These are phyloP conservation scores for Rhodotorula kratochvilovae DNA, from an alignment of 768 basidiomycete species.

Conservation along the genomic window DNA sequence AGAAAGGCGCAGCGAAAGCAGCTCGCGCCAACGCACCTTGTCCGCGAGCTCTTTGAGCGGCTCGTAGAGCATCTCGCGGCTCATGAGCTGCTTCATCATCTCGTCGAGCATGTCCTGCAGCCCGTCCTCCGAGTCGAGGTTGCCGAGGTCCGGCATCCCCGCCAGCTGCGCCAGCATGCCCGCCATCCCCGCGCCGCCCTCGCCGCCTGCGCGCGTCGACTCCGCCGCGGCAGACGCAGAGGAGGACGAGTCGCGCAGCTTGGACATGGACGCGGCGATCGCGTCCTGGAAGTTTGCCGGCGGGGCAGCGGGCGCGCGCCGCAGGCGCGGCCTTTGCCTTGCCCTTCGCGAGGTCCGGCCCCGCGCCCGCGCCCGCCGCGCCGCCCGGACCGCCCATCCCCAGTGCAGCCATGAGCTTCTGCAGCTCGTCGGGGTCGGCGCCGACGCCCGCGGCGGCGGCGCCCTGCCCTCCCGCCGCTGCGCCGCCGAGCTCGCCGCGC, in stretches of 20 bases:
- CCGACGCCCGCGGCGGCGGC: background rate
- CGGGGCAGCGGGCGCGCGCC: constrained; percentile 7
- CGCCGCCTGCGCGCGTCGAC: background rate
- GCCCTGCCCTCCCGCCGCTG: background rate
- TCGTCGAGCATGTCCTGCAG: constrained; percentile 67
- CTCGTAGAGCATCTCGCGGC: constrained; percentile 77
- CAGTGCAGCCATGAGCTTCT: constrained; percentile 3
- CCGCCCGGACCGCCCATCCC: constrained; percentile 25
- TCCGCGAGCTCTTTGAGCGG: constrained; percentile 74
- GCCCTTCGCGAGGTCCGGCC: background rate
- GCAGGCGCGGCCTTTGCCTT: constrained; percentile 36
- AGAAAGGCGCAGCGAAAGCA: background rate
- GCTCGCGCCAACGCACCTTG: constrained; percentile 53
- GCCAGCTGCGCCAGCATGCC: constrained; percentile 44
- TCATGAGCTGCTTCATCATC: constrained; percentile 77
- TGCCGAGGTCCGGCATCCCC: constrained; percentile 38
- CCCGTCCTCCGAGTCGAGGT: constrained; percentile 46
- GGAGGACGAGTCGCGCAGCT: constrained; percentile 57
- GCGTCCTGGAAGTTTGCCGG: constrained; percentile 60
- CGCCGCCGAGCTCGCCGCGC: constrained; percentile 4
- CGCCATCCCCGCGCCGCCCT: constrained; percentile 33
- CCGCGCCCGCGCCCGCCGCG: background rate
- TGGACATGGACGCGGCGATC: constrained; percentile 68
- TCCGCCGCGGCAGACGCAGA: constrained; percentile 14
- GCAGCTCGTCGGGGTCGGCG: constrained; percentile 4